Percentiles rank a stretch among this genome's conserved stretches.
phyloP scores from a whole-genome alignment of 78 protist genomes.

The Dictyostelium firmibasis region DNA sequence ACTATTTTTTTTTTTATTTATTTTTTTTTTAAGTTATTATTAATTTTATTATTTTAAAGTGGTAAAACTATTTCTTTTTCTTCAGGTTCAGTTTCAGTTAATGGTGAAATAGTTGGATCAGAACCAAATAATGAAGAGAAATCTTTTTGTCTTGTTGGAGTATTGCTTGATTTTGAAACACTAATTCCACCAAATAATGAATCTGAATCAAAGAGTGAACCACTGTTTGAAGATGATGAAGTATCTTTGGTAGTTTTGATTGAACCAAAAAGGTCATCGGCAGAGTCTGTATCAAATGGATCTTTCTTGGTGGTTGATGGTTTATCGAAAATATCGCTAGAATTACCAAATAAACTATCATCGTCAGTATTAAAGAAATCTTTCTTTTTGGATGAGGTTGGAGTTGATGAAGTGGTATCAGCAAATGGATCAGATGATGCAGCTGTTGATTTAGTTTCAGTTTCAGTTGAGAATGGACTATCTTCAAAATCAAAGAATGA shows the following conservation, averaged over 20 bases:
- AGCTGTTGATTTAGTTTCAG: background rate
- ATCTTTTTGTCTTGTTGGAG: slow-evolving; percentile 32
- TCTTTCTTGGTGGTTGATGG: background rate
- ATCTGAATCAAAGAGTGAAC: slow-evolving; percentile 41
- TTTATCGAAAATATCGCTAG: background rate
- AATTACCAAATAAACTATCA: slow-evolving; percentile 15
- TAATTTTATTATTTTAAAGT: slow-evolving; percentile 8
- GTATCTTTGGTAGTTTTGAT: background rate
- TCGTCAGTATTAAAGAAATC: slow-evolving; percentile 39
- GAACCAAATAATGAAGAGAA: slow-evolving; percentile 62
- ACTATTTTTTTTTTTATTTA: background rate
- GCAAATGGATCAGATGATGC: slow-evolving; percentile 12
- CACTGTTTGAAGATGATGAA: background rate
- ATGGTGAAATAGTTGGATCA: slow-evolving; percentile 38
- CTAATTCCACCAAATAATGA: slow-evolving; percentile 59
- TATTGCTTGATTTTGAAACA: background rate
- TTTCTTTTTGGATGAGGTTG: slow-evolving; percentile 21
- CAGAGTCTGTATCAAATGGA: background rate
- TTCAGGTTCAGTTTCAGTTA: background rate
- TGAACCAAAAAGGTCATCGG: slow-evolving; percentile 13
- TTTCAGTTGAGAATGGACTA: slow-evolving; percentile 6
- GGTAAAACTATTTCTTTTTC: slow-evolving; percentile 35
- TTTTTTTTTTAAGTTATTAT: background rate
- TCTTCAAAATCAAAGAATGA: slow-evolving; percentile 72
- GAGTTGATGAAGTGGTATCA: background rate